Evolutionary conservation across 2,329 filamentous ascomycete genomes (phyloP).

Genomic region (Phialophora tarda): DNA sequence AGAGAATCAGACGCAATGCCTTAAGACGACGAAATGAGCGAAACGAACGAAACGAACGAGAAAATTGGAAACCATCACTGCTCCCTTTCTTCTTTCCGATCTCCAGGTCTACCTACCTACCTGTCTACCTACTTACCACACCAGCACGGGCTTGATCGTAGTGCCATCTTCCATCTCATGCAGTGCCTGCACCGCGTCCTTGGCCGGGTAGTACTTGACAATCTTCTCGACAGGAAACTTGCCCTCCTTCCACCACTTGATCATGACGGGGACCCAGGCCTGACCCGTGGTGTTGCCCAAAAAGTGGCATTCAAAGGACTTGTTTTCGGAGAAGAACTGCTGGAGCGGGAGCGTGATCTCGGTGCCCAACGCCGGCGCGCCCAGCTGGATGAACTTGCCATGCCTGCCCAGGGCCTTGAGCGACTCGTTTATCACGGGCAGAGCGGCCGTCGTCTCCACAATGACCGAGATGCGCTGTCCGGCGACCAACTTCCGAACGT

Average conservation of each 20-base stretch:
- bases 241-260: conserved; percentile 56
- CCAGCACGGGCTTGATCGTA: conserved; percentile 42
- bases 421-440: conserved; percentile 51
- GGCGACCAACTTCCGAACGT: conserved; percentile 46
- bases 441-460: conserved; percentile 59
- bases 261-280: conserved; percentile 54
- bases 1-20: conserved; percentile 44
- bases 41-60: conserved; percentile 13
- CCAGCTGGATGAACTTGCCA: conserved; percentile 59
- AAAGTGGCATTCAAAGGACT: conserved; percentile 56
- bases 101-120: neutral
- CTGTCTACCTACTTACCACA: conserved; percentile 36
- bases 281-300: conserved; percentile 53
- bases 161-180: conserved; percentile 40
- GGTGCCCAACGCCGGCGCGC: conserved; percentile 53
- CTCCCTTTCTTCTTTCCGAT: too few species aligned
- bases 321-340: conserved; percentile 55
- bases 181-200: conserved; percentile 39
- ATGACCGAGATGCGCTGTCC: conserved; percentile 52
- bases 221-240: conserved; percentile 56
- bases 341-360: conserved; percentile 48
- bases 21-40: conserved; percentile 15
- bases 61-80: too few species aligned
- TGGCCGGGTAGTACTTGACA: conserved; percentile 51
- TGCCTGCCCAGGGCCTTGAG: conserved; percentile 52